phyloP scores from a whole-genome alignment of 2,329 filamentous ascomycete species.

The Colletotrichum karsti region DNA sequence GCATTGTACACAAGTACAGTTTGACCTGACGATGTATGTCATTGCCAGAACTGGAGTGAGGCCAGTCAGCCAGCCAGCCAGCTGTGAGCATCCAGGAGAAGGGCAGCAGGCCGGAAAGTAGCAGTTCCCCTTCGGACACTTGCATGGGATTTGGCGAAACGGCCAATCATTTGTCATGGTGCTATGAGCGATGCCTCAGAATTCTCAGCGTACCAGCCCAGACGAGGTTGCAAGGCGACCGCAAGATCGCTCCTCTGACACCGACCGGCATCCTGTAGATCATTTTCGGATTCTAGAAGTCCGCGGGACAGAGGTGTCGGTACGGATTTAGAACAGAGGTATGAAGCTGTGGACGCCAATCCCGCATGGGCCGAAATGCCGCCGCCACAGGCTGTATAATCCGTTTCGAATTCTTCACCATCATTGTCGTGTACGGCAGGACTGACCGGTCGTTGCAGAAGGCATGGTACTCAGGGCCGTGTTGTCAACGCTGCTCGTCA shows the following conservation, averaged over 20 bases:
- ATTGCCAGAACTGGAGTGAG: slow-evolving; percentile 11
- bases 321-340: slow-evolving; percentile 13
- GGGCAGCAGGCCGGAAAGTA: slow-evolving; percentile 10
- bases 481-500: neutral
- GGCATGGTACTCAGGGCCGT: neutral
- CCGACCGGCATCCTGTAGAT: neutral
- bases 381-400: neutral
- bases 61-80: slow-evolving; percentile 12
- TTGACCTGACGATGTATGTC: slow-evolving; percentile 14
- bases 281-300: slow-evolving; percentile 20
- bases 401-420: slow-evolving; percentile 13
- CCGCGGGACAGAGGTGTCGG: neutral
- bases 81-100: neutral
- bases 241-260: slow-evolving; percentile 11
- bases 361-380: slow-evolving; percentile 14
- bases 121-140: slow-evolving; percentile 19
- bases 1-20: slow-evolving; percentile 16
- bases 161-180: slow-evolving; percentile 9
- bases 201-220: neutral
- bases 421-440: neutral
- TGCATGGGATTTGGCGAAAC: slow-evolving; percentile 27
- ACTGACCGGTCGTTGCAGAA: slow-evolving; percentile 3
- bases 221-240: slow-evolving; percentile 10
- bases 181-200: slow-evolving; percentile 4
- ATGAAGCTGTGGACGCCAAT: slow-evolving; percentile 5